Percentiles rank a stretch among this genome's conserved stretches.
Evolutionary conservation across 305 asterid genomes (phyloP).

Genomic region (Fraxinus albicans): DNA sequence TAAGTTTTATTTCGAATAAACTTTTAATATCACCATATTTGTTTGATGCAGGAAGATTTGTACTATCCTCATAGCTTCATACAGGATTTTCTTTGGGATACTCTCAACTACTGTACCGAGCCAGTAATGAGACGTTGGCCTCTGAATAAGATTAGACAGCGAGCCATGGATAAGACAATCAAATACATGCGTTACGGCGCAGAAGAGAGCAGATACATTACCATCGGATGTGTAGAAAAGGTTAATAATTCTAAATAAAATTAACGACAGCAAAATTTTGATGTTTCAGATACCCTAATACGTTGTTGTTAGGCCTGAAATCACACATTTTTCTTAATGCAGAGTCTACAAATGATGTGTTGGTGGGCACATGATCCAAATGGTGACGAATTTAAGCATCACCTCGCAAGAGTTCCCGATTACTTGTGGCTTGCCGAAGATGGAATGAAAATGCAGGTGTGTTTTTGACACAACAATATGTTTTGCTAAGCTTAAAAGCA

Average conservation of each 20-base stretch:
- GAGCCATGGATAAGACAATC: constrained; percentile 54
- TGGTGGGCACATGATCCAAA: constrained; percentile 83
- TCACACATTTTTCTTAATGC: neutral
- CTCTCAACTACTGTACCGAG: constrained; percentile 59
- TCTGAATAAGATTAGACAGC: constrained; percentile 60
- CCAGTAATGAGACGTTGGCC: constrained; percentile 78
- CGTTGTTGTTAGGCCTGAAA: neutral
- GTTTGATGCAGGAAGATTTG: constrained; percentile 55
- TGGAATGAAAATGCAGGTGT: constrained; percentile 86
- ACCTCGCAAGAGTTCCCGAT: constrained; percentile 77
- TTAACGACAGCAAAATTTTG: neutral
- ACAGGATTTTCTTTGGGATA: constrained; percentile 77
- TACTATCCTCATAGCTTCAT: constrained; percentile 62
- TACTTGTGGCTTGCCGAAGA: constrained; percentile 87
- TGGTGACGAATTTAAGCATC: constrained; percentile 64
- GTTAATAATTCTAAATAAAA: constrained; percentile 13
- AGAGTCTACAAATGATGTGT: constrained; percentile 73
- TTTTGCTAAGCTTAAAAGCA: neutral
- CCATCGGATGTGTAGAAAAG: constrained; percentile 70
- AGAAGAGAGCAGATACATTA: constrained; percentile 63
- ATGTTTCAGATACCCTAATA: neutral
- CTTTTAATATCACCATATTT: neutral
- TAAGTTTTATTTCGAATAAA: neutral
- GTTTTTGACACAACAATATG: neutral
- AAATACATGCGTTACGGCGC: constrained; percentile 64